Evolutionary conservation across 805 yeast genomes (phyloP), one percentile per base, ranked within the genome.

Genomic region (Monosporozyma aquatica): DNA sequence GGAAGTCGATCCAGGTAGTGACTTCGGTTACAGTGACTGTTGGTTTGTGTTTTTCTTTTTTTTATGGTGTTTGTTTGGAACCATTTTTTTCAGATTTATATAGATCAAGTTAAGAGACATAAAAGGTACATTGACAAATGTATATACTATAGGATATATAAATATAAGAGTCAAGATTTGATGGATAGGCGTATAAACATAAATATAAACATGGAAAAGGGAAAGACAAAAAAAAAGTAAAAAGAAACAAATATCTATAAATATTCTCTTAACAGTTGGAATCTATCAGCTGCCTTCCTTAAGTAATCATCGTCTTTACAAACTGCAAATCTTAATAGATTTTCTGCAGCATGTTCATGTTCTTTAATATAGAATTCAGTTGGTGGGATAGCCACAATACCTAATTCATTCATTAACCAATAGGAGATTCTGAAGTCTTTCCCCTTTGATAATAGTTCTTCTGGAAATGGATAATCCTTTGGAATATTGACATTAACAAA

Each of bases 361-460:
- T 75, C 78, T 8, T 78, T 74, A 35, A 79, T 73, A 55, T 85
- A 78, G 57, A 92, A 92, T 64, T 90, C 97, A n/a, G 95, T 82
- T 23, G 97, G 97, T 9, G 98, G 98, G 49, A 92, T 92, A 4
- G 95, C 82, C 17, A 92, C 97, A 32, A 92, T 94, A 9, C 98
- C 98, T 44, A 90, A 62, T 59, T 87, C 95, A 58, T 78, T 80
- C 55, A 87, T 87, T 46, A 92, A 71, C 97, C 97, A 92, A 65
- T 85, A 86, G 1, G 95, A 94, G 49, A 81, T 71, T 59, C 77
- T 78, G 71, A 87, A 92, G 66, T 92, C 98, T 49, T 78, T 78
- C 13, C 95, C 90, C 48, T 83, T 76, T 27, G 62, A 62, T 40
- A 66, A 58, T 46, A 92, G 72, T 14, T 80, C 87, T 13, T 67